Base-by-base conservation (phyloP, 169 alveolate species). In the Plasmodium billcollinsi region DNA sequence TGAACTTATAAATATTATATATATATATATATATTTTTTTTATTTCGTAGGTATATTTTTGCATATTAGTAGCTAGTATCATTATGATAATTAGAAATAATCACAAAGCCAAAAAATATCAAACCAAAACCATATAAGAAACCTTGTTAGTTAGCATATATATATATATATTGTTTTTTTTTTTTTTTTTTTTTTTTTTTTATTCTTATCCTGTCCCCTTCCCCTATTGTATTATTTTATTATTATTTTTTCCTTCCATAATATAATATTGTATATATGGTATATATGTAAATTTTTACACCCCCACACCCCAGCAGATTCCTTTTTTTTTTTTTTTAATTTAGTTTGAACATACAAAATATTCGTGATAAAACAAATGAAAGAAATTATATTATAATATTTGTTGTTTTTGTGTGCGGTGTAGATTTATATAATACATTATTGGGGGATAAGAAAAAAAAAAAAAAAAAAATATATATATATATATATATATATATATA, bases 11-110 rank as follows among this genome's bases (percentile, higher is more conserved):
- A 66, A 66, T 24, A 12, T 66, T 61, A 61, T 18, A 20, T 18
- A 61, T 54, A 54, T 52, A 52, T 52, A 15, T 52, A 52, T 52
- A 52, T 15, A 52, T 52, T 0, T 52, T 63, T 66, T 66, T 62
- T 47, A 21, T 14, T 24, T 39, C 15, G 75, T 58, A 76, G 89
- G 67, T 76, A n/a, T 76, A 76, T 66, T 76, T 76, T 63, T 66
- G 69, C 59, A 76, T 76, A 76, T 24, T 65, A 29, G 67, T 76
- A 9, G 47, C 65, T 11, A 76, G 89, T 43, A 76, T 49, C 61
- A 65, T 76, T 50, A 43, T 33, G 24, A 7, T 76, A 65, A 49
- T 76, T 21, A 49, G 78, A 63, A 69, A 26, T 26, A 76, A 58
- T 65, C 39, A 58, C 65, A 76, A 76, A 65, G 3, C 72, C 24